A percentile compares a stretch with the other conserved stretches of the same genome.
phyloP scores from a whole-genome alignment of 768 basidiomycete genomes.

The Trametes punicea region DNA sequence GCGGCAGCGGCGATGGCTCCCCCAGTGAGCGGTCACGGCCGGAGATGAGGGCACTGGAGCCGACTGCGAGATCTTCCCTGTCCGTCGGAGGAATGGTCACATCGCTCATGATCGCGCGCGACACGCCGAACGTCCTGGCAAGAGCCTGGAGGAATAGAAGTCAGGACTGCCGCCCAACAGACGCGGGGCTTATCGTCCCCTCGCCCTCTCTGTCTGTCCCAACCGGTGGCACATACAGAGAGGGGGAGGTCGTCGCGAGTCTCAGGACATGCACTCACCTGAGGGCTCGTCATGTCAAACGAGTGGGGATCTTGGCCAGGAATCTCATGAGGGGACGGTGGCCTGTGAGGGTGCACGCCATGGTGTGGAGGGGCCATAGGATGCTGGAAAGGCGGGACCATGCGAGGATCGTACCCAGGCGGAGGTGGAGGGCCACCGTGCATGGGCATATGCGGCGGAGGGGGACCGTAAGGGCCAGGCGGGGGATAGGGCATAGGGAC shows the following conservation, averaged over 20 bases:
- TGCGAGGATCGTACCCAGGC: conserved; percentile 43
- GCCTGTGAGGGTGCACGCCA: conserved; percentile 25
- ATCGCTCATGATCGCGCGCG: conserved; percentile 63
- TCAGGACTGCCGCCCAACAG: background rate
- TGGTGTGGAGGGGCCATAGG: conserved; percentile 36
- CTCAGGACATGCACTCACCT: conserved; percentile 33
- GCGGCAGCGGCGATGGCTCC: conserved; percentile 49
- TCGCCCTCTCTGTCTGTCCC: background rate
- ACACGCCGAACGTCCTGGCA: conserved; percentile 78
- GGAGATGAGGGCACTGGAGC: conserved; percentile 65
- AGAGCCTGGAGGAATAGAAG: conserved; percentile 44
- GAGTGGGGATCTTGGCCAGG: conserved; percentile 79
- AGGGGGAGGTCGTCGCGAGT: background rate
- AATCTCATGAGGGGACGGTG: conserved; percentile 37
- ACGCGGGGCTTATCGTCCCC: background rate
- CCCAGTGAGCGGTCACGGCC: conserved; percentile 61
- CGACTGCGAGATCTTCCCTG: conserved; percentile 75
- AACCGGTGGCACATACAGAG: background rate
- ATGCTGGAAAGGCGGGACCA: conserved; percentile 35
- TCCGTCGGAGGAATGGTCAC: conserved; percentile 54
- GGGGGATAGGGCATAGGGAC: conserved; percentile 45
- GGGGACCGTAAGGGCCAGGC: conserved; percentile 35
- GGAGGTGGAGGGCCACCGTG: conserved; percentile 35
- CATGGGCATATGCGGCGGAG: conserved; percentile 41
- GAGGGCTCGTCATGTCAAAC: conserved; percentile 74